These are phyloP conservation scores for Aquilaria malaccensis DNA, from an alignment of 345 rosid genomes.

Conservation along the genomic window DNA sequence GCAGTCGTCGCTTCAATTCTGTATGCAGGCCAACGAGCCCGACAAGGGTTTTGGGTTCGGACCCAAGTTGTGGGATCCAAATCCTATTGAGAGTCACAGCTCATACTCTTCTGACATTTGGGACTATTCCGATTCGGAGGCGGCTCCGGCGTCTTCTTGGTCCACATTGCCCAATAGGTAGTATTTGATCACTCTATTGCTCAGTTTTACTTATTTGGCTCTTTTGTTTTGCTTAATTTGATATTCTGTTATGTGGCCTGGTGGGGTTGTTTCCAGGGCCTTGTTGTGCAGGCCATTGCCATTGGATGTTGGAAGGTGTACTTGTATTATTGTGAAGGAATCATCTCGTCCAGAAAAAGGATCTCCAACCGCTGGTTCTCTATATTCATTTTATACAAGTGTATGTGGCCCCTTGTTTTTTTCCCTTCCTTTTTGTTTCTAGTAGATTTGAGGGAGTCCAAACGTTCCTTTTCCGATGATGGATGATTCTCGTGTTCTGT, in stretches of 20 bases:
- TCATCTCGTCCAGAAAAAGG: constrained; percentile 22
- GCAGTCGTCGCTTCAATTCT: constrained; percentile 67
- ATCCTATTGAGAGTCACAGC: constrained; percentile 56
- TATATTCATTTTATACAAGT: constrained; percentile 75
- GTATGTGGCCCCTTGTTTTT: constrained; percentile 29
- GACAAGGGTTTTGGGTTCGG: constrained; percentile 50
- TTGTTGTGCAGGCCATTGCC: constrained; percentile 83
- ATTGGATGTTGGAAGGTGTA: constrained; percentile 79
- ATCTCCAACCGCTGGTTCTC: constrained; percentile 45
- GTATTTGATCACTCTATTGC: not conserved
- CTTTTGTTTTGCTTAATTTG: not conserved
- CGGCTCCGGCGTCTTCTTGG: constrained; percentile 98
- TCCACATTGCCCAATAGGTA: constrained; percentile 82
- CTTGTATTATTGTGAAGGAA: constrained; percentile 80
- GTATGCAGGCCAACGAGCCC: constrained; percentile 74
- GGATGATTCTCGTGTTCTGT: too few species aligned
- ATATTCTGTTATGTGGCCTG: not conserved
- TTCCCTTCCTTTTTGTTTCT: not conserved
- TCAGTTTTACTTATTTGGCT: not conserved
- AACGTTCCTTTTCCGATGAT: too few species aligned
- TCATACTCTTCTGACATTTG: constrained; percentile 66
- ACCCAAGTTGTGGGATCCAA: constrained; percentile 46
- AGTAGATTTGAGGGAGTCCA: not conserved
- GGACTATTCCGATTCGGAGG: constrained; percentile 92
- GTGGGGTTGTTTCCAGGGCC: constrained; percentile 40